A percentile compares a stretch with the other conserved stretches of the same genome.
These are phyloP conservation scores for Plasmodium adleri DNA, from an alignment of 169 alveolate genomes.

Conservation along the genomic window DNA sequence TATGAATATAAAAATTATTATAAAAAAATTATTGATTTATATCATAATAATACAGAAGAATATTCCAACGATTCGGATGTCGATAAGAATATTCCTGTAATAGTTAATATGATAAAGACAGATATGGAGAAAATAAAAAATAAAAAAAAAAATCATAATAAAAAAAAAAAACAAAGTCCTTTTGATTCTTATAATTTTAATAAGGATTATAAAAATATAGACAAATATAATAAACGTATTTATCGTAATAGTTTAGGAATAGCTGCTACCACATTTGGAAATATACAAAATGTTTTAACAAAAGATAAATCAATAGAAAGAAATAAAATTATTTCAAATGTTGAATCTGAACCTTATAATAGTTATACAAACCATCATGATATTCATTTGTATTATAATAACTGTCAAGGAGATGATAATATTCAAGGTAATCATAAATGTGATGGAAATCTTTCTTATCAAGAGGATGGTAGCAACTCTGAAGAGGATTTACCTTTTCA, in stretches of 20 bases:
- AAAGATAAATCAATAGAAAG: background rate
- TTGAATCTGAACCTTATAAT: too few species aligned
- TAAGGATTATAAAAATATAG: background rate
- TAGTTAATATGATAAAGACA: background rate
- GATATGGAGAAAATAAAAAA: background rate
- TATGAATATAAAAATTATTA: slow-evolving; percentile 20
- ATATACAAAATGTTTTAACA: too few species aligned
- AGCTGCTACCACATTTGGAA: too few species aligned
- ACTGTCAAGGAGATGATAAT: background rate
- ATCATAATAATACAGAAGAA: background rate
- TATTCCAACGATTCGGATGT: background rate
- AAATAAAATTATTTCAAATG: background rate
- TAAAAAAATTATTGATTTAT: slow-evolving; percentile 32
- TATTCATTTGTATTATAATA: background rate
- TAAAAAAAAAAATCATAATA: background rate
- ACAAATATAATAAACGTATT: too few species aligned
- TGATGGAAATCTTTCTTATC: too few species aligned
- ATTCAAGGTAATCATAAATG: too few species aligned
- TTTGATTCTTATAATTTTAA: too few species aligned
- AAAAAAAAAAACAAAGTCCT: too few species aligned
- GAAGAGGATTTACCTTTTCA: too few species aligned
- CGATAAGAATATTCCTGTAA: too few species aligned
- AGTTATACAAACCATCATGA: background rate
- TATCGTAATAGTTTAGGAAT: too few species aligned
- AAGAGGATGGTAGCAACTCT: too few species aligned